Evolutionary conservation across 805 yeast genomes (phyloP).

Genomic region (Suhomyces vadensis): DNA sequence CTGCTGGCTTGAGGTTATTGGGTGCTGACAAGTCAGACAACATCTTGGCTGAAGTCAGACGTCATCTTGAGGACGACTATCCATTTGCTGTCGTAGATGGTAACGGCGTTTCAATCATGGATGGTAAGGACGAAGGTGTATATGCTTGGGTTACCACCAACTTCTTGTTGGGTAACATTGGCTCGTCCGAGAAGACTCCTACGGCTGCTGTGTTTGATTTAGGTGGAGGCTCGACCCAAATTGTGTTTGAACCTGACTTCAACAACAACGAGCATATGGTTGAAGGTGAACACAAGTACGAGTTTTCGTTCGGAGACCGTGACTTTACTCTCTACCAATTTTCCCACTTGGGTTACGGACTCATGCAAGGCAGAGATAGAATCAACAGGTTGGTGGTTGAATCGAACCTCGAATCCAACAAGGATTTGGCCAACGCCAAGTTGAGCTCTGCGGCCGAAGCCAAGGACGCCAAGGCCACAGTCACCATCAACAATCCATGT

Average conservation of each 20-base stretch:
- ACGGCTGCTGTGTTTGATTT: constrained; percentile 97
- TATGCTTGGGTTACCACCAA: constrained; percentile 98
- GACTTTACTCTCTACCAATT: constrained; percentile 84
- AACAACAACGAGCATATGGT: constrained; percentile 58
- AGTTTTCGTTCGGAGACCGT: constrained; percentile 76
- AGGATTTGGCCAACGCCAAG: constrained; percentile 16
- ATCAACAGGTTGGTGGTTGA: constrained; percentile 67
- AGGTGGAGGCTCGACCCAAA: constrained; percentile 98
- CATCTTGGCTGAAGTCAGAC: constrained; percentile 74
- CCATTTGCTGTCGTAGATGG: constrained; percentile 91
- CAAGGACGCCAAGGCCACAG: constrained; percentile 41
- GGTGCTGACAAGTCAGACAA: constrained; percentile 73
- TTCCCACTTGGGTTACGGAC: constrained; percentile 94
- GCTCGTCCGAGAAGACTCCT: constrained; percentile 67
- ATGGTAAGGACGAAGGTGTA: constrained; percentile 96
- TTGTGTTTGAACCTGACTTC: constrained; percentile 94
- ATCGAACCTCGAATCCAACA: constrained; percentile 39
- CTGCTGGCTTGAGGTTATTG: constrained; percentile 89
- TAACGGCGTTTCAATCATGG: constrained; percentile 90
- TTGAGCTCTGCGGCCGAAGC: constrained; percentile 32
- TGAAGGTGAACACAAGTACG: constrained; percentile 87
- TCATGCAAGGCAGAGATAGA: constrained; percentile 89
- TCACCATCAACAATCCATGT: constrained; percentile 75
- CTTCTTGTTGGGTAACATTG: constrained; percentile 91
- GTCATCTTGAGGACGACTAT: constrained; percentile 72